Evolutionary conservation across 176 grass and related monocot species (phyloP).

Genomic region (Echinochloa phyllopogon): DNA sequence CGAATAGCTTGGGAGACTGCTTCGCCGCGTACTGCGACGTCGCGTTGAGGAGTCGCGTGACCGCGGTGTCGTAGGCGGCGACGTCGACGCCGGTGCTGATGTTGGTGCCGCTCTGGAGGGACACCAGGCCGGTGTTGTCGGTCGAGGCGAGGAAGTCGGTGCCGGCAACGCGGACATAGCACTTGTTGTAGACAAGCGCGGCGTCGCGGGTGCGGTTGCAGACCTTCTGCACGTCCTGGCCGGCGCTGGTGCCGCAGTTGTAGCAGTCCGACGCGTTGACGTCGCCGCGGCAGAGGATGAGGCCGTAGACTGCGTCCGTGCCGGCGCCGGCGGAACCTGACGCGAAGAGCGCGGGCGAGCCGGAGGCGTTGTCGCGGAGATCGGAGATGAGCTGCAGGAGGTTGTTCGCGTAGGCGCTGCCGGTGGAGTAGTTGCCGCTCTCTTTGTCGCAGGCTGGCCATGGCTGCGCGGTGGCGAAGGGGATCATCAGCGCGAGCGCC

Average conservation of each 20-base stretch:
- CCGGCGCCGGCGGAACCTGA: background rate
- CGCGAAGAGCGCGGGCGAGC: slow-evolving; percentile 24
- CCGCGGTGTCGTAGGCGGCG: background rate
- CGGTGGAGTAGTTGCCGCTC: slow-evolving; percentile 48
- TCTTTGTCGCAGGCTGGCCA: background rate
- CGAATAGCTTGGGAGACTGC: slow-evolving; percentile 22
- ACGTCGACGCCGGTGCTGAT: background rate
- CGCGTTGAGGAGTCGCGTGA: slow-evolving; percentile 37
- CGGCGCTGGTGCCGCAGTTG: slow-evolving; percentile 30
- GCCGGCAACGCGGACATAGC: slow-evolving; percentile 56
- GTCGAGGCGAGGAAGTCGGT: slow-evolving; percentile 37
- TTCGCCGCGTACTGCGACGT: slow-evolving; percentile 28
- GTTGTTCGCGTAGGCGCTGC: slow-evolving; percentile 52
- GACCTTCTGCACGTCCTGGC: background rate
- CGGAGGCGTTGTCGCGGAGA: background rate
- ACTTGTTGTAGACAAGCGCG: slow-evolving; percentile 47
- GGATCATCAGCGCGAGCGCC: background rate
- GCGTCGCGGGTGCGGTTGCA: slow-evolving; percentile 36
- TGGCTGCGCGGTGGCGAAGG: slow-evolving; percentile 12
- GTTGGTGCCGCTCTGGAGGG: background rate
- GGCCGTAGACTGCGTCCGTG: slow-evolving; percentile 34
- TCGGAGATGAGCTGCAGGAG: slow-evolving; percentile 1
- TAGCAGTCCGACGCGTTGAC: slow-evolving; percentile 19
- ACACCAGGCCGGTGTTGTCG: background rate
- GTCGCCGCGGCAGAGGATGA: slow-evolving; percentile 63